Percentiles rank a stretch among this genome's conserved stretches.
These are phyloP conservation scores for Phytophthora multivora DNA, from an alignment of 352 stramenopile species.

Conservation along the genomic window DNA sequence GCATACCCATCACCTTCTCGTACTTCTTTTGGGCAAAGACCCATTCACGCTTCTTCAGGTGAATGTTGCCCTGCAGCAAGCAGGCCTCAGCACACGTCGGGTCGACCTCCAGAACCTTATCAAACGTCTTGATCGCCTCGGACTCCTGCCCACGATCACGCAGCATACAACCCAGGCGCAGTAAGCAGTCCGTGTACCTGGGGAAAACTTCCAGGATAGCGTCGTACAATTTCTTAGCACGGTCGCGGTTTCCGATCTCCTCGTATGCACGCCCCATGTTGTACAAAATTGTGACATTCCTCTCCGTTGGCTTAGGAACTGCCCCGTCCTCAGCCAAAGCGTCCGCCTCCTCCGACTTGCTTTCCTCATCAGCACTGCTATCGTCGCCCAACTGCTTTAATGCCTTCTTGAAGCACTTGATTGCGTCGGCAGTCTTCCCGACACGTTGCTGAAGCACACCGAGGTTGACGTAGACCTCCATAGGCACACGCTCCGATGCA, in stretches of 20 bases:
- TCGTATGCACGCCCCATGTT: conserved; percentile 96
- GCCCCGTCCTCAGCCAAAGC: conserved; percentile 41
- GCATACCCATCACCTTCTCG: conserved; percentile 94
- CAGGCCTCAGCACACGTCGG: conserved; percentile 92
- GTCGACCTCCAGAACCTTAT: conserved; percentile 92
- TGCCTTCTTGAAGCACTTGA: conserved; percentile 90
- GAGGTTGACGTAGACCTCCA: conserved; percentile 87
- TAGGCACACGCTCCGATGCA: conserved; percentile 74
- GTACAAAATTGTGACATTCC: conserved; percentile 95
- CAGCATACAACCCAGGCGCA: conserved; percentile 94
- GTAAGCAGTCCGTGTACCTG: conserved; percentile 94
- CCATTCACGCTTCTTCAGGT: conserved; percentile 95
- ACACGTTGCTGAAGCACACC: conserved; percentile 83
- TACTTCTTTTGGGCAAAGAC: conserved; percentile 94
- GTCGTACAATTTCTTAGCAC: conserved; percentile 93
- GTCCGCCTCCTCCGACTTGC: conserved; percentile 42
- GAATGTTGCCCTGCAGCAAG: conserved; percentile 96
- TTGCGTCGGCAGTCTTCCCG: conserved; percentile 90
- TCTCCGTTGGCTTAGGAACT: conserved; percentile 56
- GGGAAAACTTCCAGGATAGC: conserved; percentile 93
- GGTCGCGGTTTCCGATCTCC: conserved; percentile 89
- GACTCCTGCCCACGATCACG: conserved; percentile 93
- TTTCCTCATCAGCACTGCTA: conserved; percentile 40
- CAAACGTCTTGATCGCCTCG: conserved; percentile 90
- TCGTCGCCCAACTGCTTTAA: conserved; percentile 61